phyloP scores from a whole-genome alignment of 768 basidiomycete genomes.

The Coprinopsis sp. region DNA sequence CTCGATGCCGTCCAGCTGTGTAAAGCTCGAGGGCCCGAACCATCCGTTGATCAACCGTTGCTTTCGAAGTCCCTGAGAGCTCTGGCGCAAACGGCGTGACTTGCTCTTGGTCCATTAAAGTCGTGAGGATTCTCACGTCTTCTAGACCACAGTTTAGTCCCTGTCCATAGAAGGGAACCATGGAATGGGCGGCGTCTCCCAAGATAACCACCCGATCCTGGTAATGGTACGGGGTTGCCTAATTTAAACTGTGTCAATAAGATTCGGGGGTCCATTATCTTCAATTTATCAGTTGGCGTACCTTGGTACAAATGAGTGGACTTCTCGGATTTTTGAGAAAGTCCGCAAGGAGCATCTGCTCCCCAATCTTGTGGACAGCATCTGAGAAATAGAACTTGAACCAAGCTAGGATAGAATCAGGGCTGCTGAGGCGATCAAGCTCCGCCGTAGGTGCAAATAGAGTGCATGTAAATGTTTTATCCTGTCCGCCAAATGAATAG shows the following conservation, averaged over 20 bases:
- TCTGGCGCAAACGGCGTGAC: conserved; percentile 46
- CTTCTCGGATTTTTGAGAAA: conserved; percentile 84
- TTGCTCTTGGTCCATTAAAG: conserved; percentile 65
- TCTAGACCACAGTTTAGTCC: conserved; percentile 97
- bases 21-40: conserved; percentile 70
- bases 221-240: conserved; percentile 90
- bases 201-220: conserved; percentile 81
- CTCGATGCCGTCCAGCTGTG: conserved; percentile 77
- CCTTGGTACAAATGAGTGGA: conserved; percentile 90
- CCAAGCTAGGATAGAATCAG: conserved; percentile 60
- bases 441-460: conserved; percentile 83
- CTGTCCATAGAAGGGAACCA: conserved; percentile 99
- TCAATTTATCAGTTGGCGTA: conserved; percentile 32
- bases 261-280: conserved; percentile 21
- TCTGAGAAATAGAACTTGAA: conserved; percentile 85
- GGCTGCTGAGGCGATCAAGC: conserved; percentile 60
- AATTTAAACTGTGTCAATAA: conserved; percentile 17
- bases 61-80: conserved; percentile 24
- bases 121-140: conserved; percentile 86
- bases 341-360: conserved; percentile 68
- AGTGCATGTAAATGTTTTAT: conserved; percentile 96
- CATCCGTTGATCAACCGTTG: conserved; percentile 50
- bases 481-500: conserved; percentile 48
- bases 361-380: conserved; percentile 81
- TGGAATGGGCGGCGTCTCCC: conserved; percentile 94